These are phyloP conservation scores for Xerocomus nothofagi DNA, from an alignment of 1,284 basidiomycete species.

Conservation along the genomic window DNA sequence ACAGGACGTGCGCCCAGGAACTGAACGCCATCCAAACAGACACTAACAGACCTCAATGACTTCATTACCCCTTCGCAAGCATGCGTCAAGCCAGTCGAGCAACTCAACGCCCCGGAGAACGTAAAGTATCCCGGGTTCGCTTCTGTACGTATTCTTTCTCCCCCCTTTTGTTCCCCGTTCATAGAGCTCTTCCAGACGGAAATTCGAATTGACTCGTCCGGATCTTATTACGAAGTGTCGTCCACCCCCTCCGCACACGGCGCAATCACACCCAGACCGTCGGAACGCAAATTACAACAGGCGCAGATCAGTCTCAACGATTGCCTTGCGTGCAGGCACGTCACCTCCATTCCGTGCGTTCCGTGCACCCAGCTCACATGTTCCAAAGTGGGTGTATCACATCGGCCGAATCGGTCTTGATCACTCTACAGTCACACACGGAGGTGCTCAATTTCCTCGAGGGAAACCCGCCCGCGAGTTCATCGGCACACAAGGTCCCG, in stretches of 20 bases:
- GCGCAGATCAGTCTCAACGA: conserved; percentile 96
- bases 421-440: conserved; percentile 94
- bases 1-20: neutral
- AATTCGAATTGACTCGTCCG: conserved; percentile 81
- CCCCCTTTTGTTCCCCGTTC: neutral
- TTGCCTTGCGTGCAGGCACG: conserved; percentile 87
- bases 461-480: conserved; percentile 47
- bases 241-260: conserved; percentile 27
- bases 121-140: conserved; percentile 55
- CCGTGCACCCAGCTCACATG: conserved; percentile 7
- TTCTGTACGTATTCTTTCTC: conserved; percentile 43
- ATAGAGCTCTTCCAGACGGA: conserved; percentile 60
- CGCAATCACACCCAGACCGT: conserved; percentile 23
- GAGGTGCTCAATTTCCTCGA: conserved; percentile 83
- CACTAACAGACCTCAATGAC: conserved; percentile 94
- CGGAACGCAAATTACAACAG: conserved; percentile 71
- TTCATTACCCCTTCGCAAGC: conserved; percentile 97
- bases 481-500: conserved; percentile 53
- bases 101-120: conserved; percentile 48
- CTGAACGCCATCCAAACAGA: conserved; percentile 44
- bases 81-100: conserved; percentile 95
- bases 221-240: conserved; percentile 77
- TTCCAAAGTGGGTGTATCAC: conserved; percentile 89
- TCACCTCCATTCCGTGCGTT: conserved; percentile 8
- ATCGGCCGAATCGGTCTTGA: conserved; percentile 95